These are phyloP conservation scores for Hamamelis virginiana DNA, from an alignment of 164 flowering plant species.

Conservation along the genomic window DNA sequence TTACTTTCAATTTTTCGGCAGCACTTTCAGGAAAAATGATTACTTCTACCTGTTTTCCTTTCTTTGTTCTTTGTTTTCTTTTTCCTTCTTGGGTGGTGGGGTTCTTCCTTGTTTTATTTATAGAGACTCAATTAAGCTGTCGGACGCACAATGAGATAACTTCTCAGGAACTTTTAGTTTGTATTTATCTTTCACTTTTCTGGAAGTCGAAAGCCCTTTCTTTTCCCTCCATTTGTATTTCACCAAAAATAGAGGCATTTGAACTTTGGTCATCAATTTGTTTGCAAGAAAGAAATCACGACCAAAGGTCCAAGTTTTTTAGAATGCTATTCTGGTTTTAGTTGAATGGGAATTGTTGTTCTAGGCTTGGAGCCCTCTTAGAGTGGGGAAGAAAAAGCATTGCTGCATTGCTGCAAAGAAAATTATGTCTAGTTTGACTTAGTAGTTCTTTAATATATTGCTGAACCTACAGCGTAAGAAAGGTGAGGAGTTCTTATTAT, in stretches of 20 bases:
- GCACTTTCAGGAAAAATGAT: not conserved
- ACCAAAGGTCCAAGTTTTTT: not conserved
- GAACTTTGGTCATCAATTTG: not conserved
- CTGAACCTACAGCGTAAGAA: not conserved
- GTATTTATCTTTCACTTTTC: not conserved
- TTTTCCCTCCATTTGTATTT: not conserved
- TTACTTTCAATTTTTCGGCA: not conserved
- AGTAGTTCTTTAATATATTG: too few relatives aligned
- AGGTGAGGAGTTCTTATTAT: not conserved
- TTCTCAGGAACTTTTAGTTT: not conserved
- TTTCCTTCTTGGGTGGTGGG: not conserved
- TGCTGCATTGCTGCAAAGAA: too few relatives aligned
- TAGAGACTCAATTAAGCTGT: constrained; percentile 4
- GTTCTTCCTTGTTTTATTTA: not conserved
- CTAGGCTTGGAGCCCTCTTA: too few relatives aligned
- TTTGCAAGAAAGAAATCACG: not conserved
- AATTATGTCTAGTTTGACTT: too few relatives aligned
- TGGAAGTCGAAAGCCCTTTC: not conserved
- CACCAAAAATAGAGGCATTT: not conserved
- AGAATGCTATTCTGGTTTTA: too few relatives aligned
- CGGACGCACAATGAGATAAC: not conserved
- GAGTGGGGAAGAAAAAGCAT: too few relatives aligned
- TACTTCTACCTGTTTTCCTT: not conserved
- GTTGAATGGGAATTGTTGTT: too few relatives aligned
- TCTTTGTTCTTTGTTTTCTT: not conserved